Evolutionary conservation across 225 moss, liverwort and hornwort species (phyloP), one percentile per base, ranked within the genome.

Genomic region (Straminergon stramineum): DNA sequence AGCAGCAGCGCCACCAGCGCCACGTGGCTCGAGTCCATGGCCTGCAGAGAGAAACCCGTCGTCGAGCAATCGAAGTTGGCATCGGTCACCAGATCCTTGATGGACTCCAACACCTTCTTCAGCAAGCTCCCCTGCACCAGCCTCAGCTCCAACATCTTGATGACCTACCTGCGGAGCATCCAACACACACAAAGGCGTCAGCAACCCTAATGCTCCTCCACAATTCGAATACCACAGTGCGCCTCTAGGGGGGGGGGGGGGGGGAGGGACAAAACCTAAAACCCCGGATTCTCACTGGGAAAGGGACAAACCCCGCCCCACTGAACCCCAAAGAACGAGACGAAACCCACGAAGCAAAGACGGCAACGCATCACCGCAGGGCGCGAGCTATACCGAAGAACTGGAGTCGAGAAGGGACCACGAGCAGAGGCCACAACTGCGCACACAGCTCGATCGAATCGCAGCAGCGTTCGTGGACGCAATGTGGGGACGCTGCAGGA

Each of bases 1-100:
- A 98, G 97, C 89, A 98, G 86, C 83, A 98, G 87, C 43, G 98
- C 92, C 64, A 98, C 97, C 84, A 98, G 84, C 97, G 67, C 97
- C 35, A 97, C 97, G 87, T 99, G 98, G 86, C 96, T 97, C 68
- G 98, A 99, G 94, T 97, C 97, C 98, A 97, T 99, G 79, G 98
- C 98, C 87, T 99, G 97, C 85, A 98, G 83, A 64, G 96, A 96
- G 90, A 99, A 99, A 7, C 97, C 98, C 71, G 94, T 95, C 43
- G 95, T 92, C 52, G 96, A 94, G 85, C 96, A 96, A 80, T 98
- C 98, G 90, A 98, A 96, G 93, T 98, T 98, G 53, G 85, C 89
- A n/a, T 89, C 89, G 66, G 89, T 89, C 67, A 89, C 89, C 78
- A 58, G 89, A 87, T 99, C 98, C 91, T 97, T 99, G 88, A 99